These are phyloP conservation scores for Macadamia tetraphylla DNA, from an alignment of 164 flowering plant species.

Conservation along the genomic window DNA sequence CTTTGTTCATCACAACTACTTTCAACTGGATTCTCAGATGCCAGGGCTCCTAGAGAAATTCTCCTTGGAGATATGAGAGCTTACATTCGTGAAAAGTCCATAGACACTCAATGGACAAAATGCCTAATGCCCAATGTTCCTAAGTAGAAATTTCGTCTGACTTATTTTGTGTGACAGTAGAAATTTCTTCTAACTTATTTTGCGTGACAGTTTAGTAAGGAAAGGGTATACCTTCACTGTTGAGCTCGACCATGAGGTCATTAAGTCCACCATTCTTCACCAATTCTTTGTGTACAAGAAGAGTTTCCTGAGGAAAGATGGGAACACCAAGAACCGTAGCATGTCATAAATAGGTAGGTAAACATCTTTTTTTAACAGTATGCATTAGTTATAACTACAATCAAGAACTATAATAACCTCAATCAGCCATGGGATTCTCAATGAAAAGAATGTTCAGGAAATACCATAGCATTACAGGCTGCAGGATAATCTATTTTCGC, in stretches of 20 bases:
- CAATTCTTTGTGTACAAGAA: slow-evolving; percentile 87
- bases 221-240: slow-evolving; percentile 47
- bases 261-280: slow-evolving; percentile 42
- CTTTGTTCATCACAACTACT: too few relatives aligned
- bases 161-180: too few relatives aligned
- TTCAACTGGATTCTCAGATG: too few relatives aligned
- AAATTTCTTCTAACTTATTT: too few relatives aligned
- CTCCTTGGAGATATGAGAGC: too few relatives aligned
- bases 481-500: slow-evolving; percentile 97
- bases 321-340: background rate
- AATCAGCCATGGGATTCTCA: background rate
- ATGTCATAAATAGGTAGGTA: background rate
- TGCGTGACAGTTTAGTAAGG: background rate
- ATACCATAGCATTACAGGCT: slow-evolving; percentile 96
- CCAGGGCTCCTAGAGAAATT: too few relatives aligned
- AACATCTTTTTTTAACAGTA: background rate
- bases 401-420: background rate
- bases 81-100: too few relatives aligned
- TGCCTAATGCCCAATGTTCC: too few relatives aligned
- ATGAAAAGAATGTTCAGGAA: slow-evolving; percentile 3
- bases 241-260: slow-evolving; percentile 56
- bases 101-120: too few relatives aligned
- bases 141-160: too few relatives aligned
- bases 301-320: slow-evolving; percentile 68
- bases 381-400: background rate